These are phyloP conservation scores for Leccinum imitatum DNA, from an alignment of 768 basidiomycete genomes.

Conservation along the genomic window DNA sequence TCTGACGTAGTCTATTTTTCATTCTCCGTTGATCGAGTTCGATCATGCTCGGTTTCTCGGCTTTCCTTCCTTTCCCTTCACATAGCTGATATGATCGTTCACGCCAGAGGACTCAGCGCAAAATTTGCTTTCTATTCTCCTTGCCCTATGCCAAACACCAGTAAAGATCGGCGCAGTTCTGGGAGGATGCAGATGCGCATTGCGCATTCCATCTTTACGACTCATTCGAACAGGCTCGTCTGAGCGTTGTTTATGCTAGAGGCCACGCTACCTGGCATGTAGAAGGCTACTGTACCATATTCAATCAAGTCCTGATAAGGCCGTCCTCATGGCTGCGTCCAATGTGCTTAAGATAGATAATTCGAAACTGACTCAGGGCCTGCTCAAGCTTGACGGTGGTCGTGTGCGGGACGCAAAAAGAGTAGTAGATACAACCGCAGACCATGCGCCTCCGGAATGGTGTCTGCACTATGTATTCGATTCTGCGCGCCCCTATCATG, in stretches of 20 bases:
- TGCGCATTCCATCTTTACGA: background rate
- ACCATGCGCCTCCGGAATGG: background rate
- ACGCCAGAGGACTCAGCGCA: constrained; percentile 53
- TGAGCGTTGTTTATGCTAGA: constrained; percentile 31
- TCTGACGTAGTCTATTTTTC: background rate
- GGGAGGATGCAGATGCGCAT: constrained; percentile 46
- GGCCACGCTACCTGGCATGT: no score
- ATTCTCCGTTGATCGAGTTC: background rate
- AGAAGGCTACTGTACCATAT: constrained; percentile 36
- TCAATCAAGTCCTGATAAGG: constrained; percentile 61
- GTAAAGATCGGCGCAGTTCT: constrained; percentile 77
- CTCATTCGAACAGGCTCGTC: constrained; percentile 53
- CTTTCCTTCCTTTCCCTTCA: no score
- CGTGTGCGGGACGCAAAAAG: background rate
- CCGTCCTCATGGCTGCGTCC: constrained; percentile 56
- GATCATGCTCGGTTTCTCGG: background rate
- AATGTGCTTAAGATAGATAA: constrained; percentile 65
- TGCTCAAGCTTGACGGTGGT: background rate
- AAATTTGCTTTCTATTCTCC: constrained; percentile 69
- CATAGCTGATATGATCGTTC: constrained; percentile 31
- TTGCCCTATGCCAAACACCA: constrained; percentile 87
- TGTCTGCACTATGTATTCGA: no score
- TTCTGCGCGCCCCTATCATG: background rate
- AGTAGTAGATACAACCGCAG: background rate
- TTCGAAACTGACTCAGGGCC: constrained; percentile 35